Conservation (phyloP, 1,284 basidiomycete genomes). For the Malassezia globosa region DNA sequence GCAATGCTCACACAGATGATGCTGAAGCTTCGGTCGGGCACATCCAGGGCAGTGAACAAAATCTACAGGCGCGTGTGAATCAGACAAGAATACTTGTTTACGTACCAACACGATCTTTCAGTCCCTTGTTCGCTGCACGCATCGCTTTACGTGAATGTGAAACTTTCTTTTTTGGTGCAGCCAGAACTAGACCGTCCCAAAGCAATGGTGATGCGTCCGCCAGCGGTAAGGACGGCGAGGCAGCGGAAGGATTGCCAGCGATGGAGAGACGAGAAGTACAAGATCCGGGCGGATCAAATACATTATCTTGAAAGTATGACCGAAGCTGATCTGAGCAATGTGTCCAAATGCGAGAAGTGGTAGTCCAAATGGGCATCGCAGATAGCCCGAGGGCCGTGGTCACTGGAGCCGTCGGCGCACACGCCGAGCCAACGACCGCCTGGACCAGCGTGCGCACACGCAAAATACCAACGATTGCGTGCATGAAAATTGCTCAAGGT, state of each 20-base stretch:
- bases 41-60: slow-evolving; percentile 86
- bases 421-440: too few species aligned
- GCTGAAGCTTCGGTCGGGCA: slow-evolving; percentile 72
- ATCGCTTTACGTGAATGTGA: slow-evolving; percentile 91
- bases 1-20: slow-evolving; percentile 76
- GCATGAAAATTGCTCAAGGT: too few species aligned
- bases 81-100: slow-evolving; percentile 1
- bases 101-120: slow-evolving; percentile 81
- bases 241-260: too few species aligned
- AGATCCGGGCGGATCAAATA: background rate
- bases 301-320: background rate
- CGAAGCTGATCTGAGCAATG: too few species aligned
- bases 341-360: too few species aligned
- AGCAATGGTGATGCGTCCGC: slow-evolving; percentile 53
- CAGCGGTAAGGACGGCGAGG: too few species aligned
- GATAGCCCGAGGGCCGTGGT: too few species aligned
- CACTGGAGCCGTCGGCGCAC: too few species aligned
- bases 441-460: too few species aligned
- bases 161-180: slow-evolving; percentile 87
- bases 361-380: too few species aligned
- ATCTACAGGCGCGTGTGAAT: slow-evolving; percentile 57
- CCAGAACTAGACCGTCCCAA: slow-evolving; percentile 74
- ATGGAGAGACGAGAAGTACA: too few species aligned
- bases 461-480: too few species aligned
- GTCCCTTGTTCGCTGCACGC: slow-evolving; percentile 82